Conservation (phyloP, 2,329 filamentous ascomycete species). For the Boeremia lycopersici region DNA sequence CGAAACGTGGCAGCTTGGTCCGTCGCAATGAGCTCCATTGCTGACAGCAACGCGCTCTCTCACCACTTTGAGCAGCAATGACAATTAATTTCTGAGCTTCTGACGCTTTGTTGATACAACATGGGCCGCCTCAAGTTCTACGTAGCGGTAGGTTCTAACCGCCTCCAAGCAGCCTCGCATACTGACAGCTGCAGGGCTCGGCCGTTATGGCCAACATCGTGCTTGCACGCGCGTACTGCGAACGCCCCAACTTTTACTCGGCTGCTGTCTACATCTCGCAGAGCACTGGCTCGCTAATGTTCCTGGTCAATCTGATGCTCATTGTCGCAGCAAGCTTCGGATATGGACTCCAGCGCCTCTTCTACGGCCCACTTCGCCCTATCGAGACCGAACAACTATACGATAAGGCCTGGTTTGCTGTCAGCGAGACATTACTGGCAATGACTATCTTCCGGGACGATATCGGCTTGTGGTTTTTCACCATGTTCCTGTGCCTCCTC, state of each 20-base stretch:
- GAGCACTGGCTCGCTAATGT: conserved; percentile 94
- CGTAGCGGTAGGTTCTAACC: conserved; percentile 34
- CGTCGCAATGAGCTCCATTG: conserved; percentile 6
- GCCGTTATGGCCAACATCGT: conserved; percentile 83
- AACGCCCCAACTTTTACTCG: conserved; percentile 97
- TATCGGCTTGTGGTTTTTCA: conserved; percentile 89
- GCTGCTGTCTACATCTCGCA: conserved; percentile 96
- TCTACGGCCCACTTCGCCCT: conserved; percentile 87
- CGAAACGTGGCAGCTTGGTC: conserved; percentile 21
- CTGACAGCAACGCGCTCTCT: conserved; percentile 5
- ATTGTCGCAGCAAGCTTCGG: conserved; percentile 80
- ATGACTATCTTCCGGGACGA: conserved; percentile 99
- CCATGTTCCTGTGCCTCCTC: conserved; percentile 93
- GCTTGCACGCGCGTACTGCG: conserved; percentile 87
- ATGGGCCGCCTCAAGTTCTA: conserved; percentile 46
- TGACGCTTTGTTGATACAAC: conserved; percentile 16
- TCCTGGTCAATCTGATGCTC: conserved; percentile 88
- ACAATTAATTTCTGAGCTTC: conserved; percentile 11
- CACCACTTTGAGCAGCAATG: conserved; percentile 21
- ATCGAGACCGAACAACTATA: conserved; percentile 97
- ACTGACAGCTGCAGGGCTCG: conserved; percentile 59
- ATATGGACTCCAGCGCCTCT: conserved; percentile 85
- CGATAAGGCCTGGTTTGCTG: conserved; percentile 97
- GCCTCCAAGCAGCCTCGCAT: conserved; percentile 2
- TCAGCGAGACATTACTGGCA: conserved; percentile 93